Evolutionary conservation across 768 basidiomycete species (phyloP).

Genomic region (Lactarius deliciosus): DNA sequence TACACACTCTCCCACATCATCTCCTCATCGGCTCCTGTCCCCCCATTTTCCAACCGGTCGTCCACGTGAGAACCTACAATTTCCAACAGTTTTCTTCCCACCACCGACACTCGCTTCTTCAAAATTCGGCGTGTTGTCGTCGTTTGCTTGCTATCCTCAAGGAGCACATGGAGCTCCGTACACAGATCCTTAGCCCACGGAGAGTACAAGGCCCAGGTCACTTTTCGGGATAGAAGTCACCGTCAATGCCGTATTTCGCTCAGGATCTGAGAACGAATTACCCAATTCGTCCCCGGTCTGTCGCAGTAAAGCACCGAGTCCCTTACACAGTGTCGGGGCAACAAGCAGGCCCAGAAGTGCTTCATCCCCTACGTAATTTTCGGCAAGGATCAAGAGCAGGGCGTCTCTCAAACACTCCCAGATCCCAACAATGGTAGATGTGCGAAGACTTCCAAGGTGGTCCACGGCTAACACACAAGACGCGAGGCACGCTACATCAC

Average conservation of each 20-base stretch:
- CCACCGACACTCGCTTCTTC: slow-evolving; percentile 9
- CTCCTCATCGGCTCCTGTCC: background rate
- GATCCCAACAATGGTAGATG: slow-evolving; percentile 48
- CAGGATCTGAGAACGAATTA: slow-evolving; percentile 14
- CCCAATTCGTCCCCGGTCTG: slow-evolving; percentile 16
- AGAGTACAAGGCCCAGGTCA: slow-evolving; percentile 35
- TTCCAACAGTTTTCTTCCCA: slow-evolving; percentile 8
- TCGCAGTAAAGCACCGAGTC: slow-evolving; percentile 42
- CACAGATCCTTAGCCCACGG: slow-evolving; percentile 54
- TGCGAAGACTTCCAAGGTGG: slow-evolving; percentile 32
- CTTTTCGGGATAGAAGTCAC: slow-evolving; percentile 20
- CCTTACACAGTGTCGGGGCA: slow-evolving; percentile 50
- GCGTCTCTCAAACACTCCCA: slow-evolving; percentile 55
- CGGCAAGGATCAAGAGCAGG: slow-evolving; percentile 48
- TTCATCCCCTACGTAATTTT: slow-evolving; percentile 46
- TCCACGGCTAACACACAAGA: slow-evolving; percentile 39
- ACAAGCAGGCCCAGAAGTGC: slow-evolving; percentile 52
- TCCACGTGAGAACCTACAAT: slow-evolving; percentile 1
- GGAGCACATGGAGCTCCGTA: slow-evolving; percentile 40
- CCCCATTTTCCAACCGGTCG: slow-evolving; percentile 3
- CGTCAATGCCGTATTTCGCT: background rate
- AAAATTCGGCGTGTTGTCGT: slow-evolving; percentile 3
- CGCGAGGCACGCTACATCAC: slow-evolving; percentile 23
- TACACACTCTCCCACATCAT: slow-evolving; percentile 7
- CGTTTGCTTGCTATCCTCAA: slow-evolving; percentile 4